Evolutionary conservation across 164 flowering plant genomes (phyloP).

Genomic region (Piper betle): DNA sequence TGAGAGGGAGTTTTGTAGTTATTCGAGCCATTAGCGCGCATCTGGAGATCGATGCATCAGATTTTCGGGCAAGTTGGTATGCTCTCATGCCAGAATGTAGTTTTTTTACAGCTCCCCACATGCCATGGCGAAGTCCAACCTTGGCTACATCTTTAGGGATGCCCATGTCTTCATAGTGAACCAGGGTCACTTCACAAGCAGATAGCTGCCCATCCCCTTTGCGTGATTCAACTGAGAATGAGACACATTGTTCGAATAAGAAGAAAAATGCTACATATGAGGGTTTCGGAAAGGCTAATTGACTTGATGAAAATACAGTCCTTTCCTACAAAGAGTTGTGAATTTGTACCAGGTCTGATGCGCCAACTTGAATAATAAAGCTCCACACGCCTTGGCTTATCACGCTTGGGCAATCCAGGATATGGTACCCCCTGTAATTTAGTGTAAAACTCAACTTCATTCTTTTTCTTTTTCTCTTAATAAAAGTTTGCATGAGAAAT

Average conservation of each 20-base stretch:
- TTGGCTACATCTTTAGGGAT: constrained; percentile 97
- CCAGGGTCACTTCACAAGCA: constrained; percentile 80
- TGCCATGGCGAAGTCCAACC: constrained; percentile 89
- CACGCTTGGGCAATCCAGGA: constrained; percentile 53
- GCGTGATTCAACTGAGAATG: constrained; percentile 60
- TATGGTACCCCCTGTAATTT: constrained; percentile 65
- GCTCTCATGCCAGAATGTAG: constrained; percentile 77
- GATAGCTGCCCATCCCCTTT: constrained; percentile 76
- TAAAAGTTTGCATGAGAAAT: too few species aligned
- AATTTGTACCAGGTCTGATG: constrained; percentile 56
- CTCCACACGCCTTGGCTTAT: constrained; percentile 95
- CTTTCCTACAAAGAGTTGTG: neutral
- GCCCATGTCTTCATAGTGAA: constrained; percentile 98
- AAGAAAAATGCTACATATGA: neutral
- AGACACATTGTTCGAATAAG: neutral
- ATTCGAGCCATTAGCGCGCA: constrained; percentile 56
- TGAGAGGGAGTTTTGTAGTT: constrained; percentile 47
- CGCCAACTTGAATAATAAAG: constrained; percentile 92
- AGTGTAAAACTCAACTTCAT: neutral
- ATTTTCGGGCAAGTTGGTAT: constrained; percentile 61
- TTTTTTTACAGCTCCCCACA: constrained; percentile 98
- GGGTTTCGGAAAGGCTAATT: neutral
- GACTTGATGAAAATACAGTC: neutral
- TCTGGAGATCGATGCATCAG: constrained; percentile 44
- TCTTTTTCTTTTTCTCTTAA: neutral